These are phyloP conservation scores for Leishmania martiniquensis DNA, from an alignment of 208 protist species.

Conservation along the genomic window DNA sequence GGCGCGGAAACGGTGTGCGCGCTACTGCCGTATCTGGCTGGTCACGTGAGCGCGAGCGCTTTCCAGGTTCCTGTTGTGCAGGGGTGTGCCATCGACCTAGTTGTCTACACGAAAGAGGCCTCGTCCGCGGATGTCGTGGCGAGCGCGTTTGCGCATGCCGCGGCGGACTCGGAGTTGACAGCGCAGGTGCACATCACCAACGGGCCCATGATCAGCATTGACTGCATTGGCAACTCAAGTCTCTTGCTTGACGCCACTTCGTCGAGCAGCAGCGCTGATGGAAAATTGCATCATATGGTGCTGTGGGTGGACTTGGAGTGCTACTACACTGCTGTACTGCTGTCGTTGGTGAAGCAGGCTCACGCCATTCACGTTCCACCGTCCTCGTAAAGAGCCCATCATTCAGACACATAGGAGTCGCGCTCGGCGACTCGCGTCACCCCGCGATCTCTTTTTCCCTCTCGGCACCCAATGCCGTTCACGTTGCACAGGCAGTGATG, in stretches of 20 bases:
- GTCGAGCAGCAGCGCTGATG: conserved; percentile 33
- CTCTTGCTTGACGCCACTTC: conserved; percentile 42
- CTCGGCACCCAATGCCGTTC: neutral
- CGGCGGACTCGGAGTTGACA: conserved; percentile 26
- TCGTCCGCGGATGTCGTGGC: conserved; percentile 94
- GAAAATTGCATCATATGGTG: conserved; percentile 46
- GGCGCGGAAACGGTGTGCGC: conserved; percentile 97
- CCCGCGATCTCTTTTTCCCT: neutral
- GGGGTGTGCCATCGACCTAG: conserved; percentile 98
- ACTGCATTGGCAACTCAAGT: conserved; percentile 38
- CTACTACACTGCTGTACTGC: conserved; percentile 14
- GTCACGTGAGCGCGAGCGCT: conserved; percentile 87
- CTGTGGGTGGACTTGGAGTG: conserved; percentile 63
- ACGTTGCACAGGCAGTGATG: neutral
- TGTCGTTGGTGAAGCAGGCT: conserved; percentile 24
- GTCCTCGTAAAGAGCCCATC: neutral
- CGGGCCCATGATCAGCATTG: conserved; percentile 48
- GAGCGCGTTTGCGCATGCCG: conserved; percentile 70
- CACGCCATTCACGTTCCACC: conserved; percentile 6
- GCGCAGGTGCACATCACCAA: neutral
- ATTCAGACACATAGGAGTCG: neutral
- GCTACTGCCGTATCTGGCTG: conserved; percentile 83
- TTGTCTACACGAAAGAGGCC: conserved; percentile 79
- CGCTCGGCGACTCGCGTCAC: neutral
- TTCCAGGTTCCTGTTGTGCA: conserved; percentile 97